Base-by-base conservation (phyloP, 116 monocot species). In the Dioscorea cayenensis region DNA sequence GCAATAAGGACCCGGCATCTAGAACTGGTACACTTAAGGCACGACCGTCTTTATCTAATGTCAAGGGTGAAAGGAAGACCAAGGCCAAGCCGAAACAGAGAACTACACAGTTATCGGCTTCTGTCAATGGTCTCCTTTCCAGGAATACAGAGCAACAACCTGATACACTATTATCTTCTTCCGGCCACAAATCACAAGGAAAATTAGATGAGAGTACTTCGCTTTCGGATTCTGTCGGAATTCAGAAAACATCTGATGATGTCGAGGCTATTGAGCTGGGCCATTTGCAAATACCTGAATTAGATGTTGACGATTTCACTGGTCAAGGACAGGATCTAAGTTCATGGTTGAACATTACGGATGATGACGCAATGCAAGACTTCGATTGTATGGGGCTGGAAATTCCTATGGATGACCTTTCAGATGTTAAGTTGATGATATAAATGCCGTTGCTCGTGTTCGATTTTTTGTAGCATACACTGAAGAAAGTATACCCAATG, bases 321-420 rank as follows among this genome's bases (percentile, higher is more conserved):
- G 86, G 64, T 23, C 72, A 86, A 22, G 86, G 74, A 25, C 86
- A 86, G 64, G 86, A 87, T 74, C 51, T 87, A 43, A 75, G 55
- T 63, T 65, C 77, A 51, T 87, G 87, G 87, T 72, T 80, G 38
- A 76, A 69, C 66, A 71, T 84, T 23, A 43, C 25, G 28, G 86
- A 84, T 48, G 80, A 86, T 2, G 87, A 87, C 16, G 84, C 76
- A 14, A 66, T 84, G 37, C 87, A 81, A 70, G 87, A 87, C 37
- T 63, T 67, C 14, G 87, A 87, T 72, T 84, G 66, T 58, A 72
- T 81, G 81, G 84, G 84, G n/a, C 84, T 87, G 4, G 76, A 84
- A 60, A 87, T 87, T 38, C 87, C 87, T 58, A 78, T 84, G 81
- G 87, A 87, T 51, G 87, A 87, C 66, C 81, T 87, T 36, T 81